These are phyloP conservation scores for Pseudofabraea citricarpa DNA, from an alignment of 2,329 filamentous ascomycete species.

Conservation along the genomic window DNA sequence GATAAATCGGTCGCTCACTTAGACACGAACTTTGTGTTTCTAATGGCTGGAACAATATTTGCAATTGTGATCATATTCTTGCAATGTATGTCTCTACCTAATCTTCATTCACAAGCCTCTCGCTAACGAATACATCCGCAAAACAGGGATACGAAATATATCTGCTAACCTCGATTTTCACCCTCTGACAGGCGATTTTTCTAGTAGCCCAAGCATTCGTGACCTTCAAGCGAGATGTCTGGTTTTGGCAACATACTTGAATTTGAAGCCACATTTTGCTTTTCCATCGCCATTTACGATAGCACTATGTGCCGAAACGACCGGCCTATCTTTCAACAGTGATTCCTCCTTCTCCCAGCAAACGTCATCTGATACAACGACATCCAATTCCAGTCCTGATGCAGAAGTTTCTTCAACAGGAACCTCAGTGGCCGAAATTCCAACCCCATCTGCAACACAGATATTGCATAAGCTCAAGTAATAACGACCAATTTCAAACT, in stretches of 20 bases:
- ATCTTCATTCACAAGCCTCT: background rate
- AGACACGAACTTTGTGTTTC: background rate
- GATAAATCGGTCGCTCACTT: background rate
- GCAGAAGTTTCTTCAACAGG: too few species aligned
- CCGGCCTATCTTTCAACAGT: too few species aligned
- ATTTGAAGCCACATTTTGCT: background rate
- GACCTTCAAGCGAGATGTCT: background rate
- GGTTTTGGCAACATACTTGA: background rate
- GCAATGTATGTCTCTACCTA: background rate
- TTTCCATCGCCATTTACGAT: too few species aligned
- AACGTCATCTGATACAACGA: too few species aligned
- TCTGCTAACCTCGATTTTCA: too few species aligned
- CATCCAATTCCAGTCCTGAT: too few species aligned
- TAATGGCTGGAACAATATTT: background rate
- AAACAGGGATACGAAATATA: background rate
- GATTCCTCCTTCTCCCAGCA: too few species aligned
- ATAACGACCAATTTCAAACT: too few species aligned
- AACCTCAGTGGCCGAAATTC: too few species aligned
- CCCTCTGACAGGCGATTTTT: background rate
- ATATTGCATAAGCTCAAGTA: too few species aligned
- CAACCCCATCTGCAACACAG: too few species aligned
- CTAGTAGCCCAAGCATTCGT: background rate
- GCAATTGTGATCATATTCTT: background rate
- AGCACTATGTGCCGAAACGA: too few species aligned
- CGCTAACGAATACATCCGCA: background rate